phyloP scores from a whole-genome alignment of 805 yeast species.

The Lipomyces orientalis region DNA sequence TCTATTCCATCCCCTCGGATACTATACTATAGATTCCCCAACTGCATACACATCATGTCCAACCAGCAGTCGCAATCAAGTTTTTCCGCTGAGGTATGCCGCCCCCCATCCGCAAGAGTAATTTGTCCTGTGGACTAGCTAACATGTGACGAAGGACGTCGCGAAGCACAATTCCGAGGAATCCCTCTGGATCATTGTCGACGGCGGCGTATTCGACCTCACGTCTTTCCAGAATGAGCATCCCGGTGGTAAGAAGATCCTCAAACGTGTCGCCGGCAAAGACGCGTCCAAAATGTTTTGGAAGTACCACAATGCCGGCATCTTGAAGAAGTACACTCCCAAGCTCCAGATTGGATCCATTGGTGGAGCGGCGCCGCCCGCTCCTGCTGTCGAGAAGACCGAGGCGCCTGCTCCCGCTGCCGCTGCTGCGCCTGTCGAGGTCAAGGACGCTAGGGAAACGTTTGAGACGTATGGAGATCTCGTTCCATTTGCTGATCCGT shows the following conservation, averaged over 20 bases:
- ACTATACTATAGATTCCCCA: not conserved
- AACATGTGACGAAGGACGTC: slow-evolving; percentile 54
- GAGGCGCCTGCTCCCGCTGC: slow-evolving; percentile 11
- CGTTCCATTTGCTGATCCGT: slow-evolving; percentile 50
- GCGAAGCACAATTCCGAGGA: slow-evolving; percentile 73
- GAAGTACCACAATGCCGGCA: slow-evolving; percentile 51
- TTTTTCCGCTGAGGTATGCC: slow-evolving; percentile 26
- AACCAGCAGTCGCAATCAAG: slow-evolving; percentile 21
- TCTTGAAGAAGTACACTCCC: slow-evolving; percentile 39
- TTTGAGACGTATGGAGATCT: slow-evolving; percentile 40
- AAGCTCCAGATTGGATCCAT: slow-evolving; percentile 39
- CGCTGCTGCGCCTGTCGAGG: slow-evolving; percentile 6
- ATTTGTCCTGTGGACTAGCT: not conserved
- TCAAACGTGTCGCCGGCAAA: slow-evolving; percentile 74
- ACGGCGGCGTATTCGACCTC: slow-evolving; percentile 75
- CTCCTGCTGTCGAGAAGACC: slow-evolving; percentile 18
- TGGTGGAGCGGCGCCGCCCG: slow-evolving; percentile 21
- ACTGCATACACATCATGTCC: slow-evolving; percentile 14
- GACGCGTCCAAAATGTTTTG: slow-evolving; percentile 74
- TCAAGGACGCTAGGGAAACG: slow-evolving; percentile 7
- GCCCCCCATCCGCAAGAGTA: not conserved
- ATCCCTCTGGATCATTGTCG: slow-evolving; percentile 83
- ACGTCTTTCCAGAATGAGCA: slow-evolving; percentile 74
- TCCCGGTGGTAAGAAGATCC: slow-evolving; percentile 80
- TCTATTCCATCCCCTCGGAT: not conserved